Percentiles rank a stretch among this genome's conserved stretches.
Conservation (phyloP, 805 yeast species). For the Metschnikowia colocasiae region DNA sequence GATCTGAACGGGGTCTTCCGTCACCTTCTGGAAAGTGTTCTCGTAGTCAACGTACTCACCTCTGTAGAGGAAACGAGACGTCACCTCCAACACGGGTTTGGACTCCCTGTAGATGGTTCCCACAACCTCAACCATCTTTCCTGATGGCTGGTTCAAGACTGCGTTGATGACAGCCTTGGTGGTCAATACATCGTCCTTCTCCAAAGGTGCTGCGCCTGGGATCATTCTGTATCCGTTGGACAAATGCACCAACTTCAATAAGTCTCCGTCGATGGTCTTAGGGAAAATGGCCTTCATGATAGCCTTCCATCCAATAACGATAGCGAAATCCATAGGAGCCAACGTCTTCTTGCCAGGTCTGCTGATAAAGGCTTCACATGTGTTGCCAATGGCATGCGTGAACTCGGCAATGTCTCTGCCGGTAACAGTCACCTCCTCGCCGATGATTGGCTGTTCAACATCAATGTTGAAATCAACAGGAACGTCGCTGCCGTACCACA, state of each 20-base stretch:
- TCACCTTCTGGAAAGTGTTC: constrained; percentile 84
- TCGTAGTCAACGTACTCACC: constrained; percentile 85
- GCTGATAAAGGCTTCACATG: constrained; percentile 90
- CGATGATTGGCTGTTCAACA: constrained; percentile 66
- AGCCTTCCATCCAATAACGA: constrained; percentile 97
- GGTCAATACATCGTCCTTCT: constrained; percentile 80
- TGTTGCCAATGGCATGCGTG: constrained; percentile 96
- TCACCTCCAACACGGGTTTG: constrained; percentile 85
- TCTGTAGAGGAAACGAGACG: constrained; percentile 93
- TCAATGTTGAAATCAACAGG: constrained; percentile 69
- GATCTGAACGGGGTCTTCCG: constrained; percentile 85
- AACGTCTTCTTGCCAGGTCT: constrained; percentile 78
- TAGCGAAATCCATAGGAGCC: constrained; percentile 99
- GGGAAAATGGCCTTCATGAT: constrained; percentile 99
- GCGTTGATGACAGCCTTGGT: constrained; percentile 83
- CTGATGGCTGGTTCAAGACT: constrained; percentile 85
- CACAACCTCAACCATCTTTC: constrained; percentile 92
- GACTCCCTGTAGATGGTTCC: constrained; percentile 80
- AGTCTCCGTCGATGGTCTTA: constrained; percentile 90
- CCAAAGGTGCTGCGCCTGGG: constrained; percentile 86
- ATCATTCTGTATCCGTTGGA: constrained; percentile 91
- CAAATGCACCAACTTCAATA: constrained; percentile 88
- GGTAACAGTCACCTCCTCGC: constrained; percentile 64
- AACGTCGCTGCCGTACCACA: constrained; percentile 76
- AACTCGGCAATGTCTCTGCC: constrained; percentile 82